Base-by-base conservation (phyloP, 192 early-diverging fungal genomes). In the Backusella mclennaniae region DNA sequence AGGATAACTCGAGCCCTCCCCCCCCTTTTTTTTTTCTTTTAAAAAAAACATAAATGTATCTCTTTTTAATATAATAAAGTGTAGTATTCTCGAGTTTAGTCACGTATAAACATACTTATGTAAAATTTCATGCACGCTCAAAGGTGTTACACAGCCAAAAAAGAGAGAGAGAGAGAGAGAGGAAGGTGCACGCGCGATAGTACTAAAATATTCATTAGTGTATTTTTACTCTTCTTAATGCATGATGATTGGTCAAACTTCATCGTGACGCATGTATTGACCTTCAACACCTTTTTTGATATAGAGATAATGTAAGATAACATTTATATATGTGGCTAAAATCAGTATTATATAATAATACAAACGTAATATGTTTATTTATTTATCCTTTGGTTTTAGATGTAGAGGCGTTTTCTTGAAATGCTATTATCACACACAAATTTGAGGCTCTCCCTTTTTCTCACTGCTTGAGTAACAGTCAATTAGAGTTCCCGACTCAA, bases 401-500 rank as follows among this genome's bases (percentile, higher is more conserved):
- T 63, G 23, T 26, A 63, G 11, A 63, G 56, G 26, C 9, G 46
- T 49, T 49, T 49, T 49, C 46, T n/a, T 29, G 56, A 29, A 29
- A 26, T 63, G 23, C 12, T 29, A 29, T 26, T 23, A 29, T 29
- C n/a, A 53, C n/a, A 19, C 17, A 53, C 52, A 53, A 21, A 53
- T 23, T n/a, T 21, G 21, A 56, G 7, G 53, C n/a, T 9, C 53
- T 56, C 56, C 23, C 26, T 63, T 29, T 52, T 59, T 26, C 21
- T 59, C 53, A 63, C 23, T 29, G 7, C 14, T 63, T 63, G 56
- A 63, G 56, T 63, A 63, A 63, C 56, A 23, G 23, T 63, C 19
- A 49, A 49, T 49, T 29, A 63, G 29, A 63, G 56, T 63, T 63
- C 56, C 56, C 56, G 56, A 63, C 56, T 63, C 56, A 19, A 49